Evolutionary conservation across 768 basidiomycete species (phyloP), one percentile per base, ranked within the genome.

Genomic region (Piloderma croceum): DNA sequence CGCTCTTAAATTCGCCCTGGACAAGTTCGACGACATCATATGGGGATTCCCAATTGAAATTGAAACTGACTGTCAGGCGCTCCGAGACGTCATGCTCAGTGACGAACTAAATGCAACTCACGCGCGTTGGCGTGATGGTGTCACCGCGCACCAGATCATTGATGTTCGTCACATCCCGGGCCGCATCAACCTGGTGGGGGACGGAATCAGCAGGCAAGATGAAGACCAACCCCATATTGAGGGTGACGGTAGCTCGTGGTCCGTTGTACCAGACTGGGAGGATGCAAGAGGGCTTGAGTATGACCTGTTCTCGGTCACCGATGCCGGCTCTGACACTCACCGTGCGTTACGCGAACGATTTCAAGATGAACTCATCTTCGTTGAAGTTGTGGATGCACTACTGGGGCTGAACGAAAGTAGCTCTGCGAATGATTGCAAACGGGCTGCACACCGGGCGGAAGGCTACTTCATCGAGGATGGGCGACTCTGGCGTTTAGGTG

Each of bases 11-110:
- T 58, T 32, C 36, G 38, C 42, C 0, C 21, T 63, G 0, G 59
- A 63, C 36, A 58, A 66, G 25, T 63, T 65, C 38, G 36, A 49
- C 1, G 47, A 64, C 34, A 51, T 49, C 1, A 47, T 60, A 0
- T 61, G 46, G 34, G 57, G 61, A 0, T 62, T 46, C 34, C 41
- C 42, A 21, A 34, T 54, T n/a, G 31, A 48, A 25, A n/a, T 62
- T 10, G 48, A 56, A 34, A 52, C 60, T 3, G 46, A 56, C 46
- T 55, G 41, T 48, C 47, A 38, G 19, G 58, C 58, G 0, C 39
- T 66, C 1, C 22, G 46, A 7, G 57, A 60, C 31, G 41, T 57
- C 0, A 45, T 63, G 18, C 12, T 41, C 1, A 59, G 43, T 41
- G 49, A 52, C 36, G 49, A 51, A 11, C 42, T 59, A 5, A 48